Evolutionary conservation across 768 basidiomycete species (phyloP).

Genomic region (Suillus weaverae): DNA sequence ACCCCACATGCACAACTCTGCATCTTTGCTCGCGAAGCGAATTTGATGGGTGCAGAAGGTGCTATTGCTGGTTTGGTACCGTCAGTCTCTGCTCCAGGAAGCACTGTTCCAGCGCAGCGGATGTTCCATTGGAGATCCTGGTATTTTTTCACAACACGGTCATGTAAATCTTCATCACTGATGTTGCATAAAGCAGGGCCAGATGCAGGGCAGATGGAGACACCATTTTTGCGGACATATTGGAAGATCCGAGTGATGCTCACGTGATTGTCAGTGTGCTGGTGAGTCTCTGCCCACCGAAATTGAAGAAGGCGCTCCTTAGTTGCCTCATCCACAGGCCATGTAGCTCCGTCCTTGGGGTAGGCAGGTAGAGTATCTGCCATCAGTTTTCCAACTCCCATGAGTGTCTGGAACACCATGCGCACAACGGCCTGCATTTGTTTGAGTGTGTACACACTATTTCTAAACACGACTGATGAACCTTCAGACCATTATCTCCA

Average conservation of each 20-base stretch:
- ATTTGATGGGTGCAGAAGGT: background rate
- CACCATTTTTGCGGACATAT: background rate
- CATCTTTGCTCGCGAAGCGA: background rate
- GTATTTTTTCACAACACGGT: background rate
- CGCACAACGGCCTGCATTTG: too few relatives aligned
- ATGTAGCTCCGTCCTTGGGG: too few relatives aligned
- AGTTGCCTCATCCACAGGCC: background rate
- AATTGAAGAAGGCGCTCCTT: background rate
- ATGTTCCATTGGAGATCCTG: background rate
- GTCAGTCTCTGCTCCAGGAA: background rate
- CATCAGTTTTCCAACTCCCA: too few relatives aligned
- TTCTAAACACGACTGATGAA: too few relatives aligned
- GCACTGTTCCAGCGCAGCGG: background rate
- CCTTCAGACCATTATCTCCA: too few relatives aligned
- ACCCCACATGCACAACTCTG: background rate
- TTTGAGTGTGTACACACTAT: too few relatives aligned
- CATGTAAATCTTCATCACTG: background rate
- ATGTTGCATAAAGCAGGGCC: background rate
- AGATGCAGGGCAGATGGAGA: background rate
- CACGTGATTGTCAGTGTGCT: background rate
- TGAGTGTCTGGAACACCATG: too few relatives aligned
- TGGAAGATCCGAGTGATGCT: background rate
- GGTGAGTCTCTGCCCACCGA: background rate
- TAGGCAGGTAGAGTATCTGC: too few relatives aligned
- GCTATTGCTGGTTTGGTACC: background rate